Evolutionary conservation across 2,329 filamentous ascomycete species (phyloP), one percentile per base, ranked within the genome.

Genomic region (Colletotrichum lentis): DNA sequence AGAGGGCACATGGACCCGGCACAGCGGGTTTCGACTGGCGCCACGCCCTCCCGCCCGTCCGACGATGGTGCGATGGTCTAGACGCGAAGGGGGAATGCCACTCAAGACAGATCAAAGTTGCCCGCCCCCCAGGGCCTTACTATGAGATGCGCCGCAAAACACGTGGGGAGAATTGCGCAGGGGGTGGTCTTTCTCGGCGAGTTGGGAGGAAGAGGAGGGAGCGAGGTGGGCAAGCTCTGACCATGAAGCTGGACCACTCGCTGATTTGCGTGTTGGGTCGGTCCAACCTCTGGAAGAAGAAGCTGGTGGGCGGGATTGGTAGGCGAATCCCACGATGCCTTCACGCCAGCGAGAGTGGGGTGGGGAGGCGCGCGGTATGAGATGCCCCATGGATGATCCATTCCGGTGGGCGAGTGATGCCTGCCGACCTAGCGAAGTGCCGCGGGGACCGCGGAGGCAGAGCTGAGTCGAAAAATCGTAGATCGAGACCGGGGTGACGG

Each of bases 11-110:
- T 60, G 41, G 57, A 65, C 68, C 68, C 68, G 57, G 55, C 61
- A 56, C 59, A 41, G 64, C 56, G 68, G 68, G 57, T 62, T 70
- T 64, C 61, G 60, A 62, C 31, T 44, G 49, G 54, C 68, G 68
- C 68, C 68, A 70, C 60, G 52, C 65, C 44, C 60, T 64, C 64
- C 44, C 43, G 37, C 35, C 31, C 53, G 27, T 31, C 27, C 27
- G 27, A 31, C 27, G 31, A 57, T 53, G 43, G 39, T 47, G 27
- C n/a, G 52, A 49, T 50, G 52, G 52, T 35, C 53, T 43, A 49
- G 27, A 35, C n/a, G 31, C 61, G 27, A 52, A 41, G 53, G 39
- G 16, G 12, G 50, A n/a, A 43, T 60, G 47, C 22, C 62, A 69
- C 43, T 39, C 20, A 27, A 61, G 47, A 59, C 54, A 55, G 62